Percentiles rank a stretch among this genome's conserved stretches.
phyloP scores from a whole-genome alignment of 2,329 filamentous ascomycete species.

The Anisogramma anomala region DNA sequence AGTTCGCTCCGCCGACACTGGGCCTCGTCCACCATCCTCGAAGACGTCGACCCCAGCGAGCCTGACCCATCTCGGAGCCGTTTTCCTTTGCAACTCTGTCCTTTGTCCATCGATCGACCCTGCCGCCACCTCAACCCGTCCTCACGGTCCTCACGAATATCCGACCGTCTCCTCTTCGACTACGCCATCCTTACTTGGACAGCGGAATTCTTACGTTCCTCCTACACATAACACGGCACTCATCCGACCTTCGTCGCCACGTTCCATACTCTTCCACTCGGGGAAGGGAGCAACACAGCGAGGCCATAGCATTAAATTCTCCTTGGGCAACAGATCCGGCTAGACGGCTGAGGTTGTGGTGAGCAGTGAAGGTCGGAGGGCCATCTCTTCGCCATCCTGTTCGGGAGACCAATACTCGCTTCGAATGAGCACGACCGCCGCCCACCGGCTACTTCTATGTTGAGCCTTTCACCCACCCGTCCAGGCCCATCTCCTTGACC shows the following conservation, averaged over 20 bases:
- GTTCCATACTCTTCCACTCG: background rate
- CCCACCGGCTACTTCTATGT: constrained; percentile 26
- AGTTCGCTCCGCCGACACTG: constrained; percentile 1
- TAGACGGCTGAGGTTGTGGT: constrained; percentile 4
- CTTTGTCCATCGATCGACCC: constrained; percentile 3
- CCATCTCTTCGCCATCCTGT: constrained; percentile 37
- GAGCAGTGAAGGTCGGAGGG: constrained; percentile 32
- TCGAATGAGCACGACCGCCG: constrained; percentile 31
- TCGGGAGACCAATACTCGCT: constrained; percentile 25
- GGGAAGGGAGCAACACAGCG: background rate
- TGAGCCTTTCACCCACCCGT: constrained; percentile 18
- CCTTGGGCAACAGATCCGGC: background rate
- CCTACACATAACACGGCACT: too few species aligned
- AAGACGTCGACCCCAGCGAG: constrained; percentile 8
- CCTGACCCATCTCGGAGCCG: constrained; percentile 10
- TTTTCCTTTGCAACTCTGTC: constrained; percentile 5
- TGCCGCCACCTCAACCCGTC: background rate
- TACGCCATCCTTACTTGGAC: too few species aligned
- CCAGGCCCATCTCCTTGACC: constrained; percentile 10
- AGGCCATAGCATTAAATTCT: background rate
- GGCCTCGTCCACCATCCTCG: constrained; percentile 8
- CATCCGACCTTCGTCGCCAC: background rate
- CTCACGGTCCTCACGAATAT: background rate
- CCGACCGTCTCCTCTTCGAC: background rate
- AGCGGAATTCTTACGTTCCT: too few species aligned